A percentile compares a stretch with the other conserved stretches of the same genome.
Conservation (phyloP, 148 eudicot species). For the Amaranthus cruentus region DNA sequence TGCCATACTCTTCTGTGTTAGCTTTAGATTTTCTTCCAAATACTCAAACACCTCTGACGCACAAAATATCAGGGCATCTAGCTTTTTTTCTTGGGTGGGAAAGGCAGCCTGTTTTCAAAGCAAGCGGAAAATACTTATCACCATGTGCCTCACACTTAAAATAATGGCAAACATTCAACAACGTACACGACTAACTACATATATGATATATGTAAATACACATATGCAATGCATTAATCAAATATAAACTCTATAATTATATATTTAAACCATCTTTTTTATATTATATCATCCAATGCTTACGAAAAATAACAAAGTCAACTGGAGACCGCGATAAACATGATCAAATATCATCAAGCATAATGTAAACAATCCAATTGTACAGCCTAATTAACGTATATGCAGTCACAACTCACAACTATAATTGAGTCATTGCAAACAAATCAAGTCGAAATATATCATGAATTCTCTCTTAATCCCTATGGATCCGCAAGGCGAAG, state of each 20-base stretch:
- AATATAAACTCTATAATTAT: background rate
- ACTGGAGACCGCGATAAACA: background rate
- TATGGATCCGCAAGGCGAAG: no score
- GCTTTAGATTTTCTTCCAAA: conserved; percentile 83
- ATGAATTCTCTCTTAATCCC: no score
- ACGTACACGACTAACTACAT: background rate
- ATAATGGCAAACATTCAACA: background rate
- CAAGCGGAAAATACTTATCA: conserved; percentile 7
- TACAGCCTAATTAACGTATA: background rate
- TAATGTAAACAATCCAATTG: background rate
- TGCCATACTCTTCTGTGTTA: conserved; percentile 73
- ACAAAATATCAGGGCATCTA: conserved; percentile 81
- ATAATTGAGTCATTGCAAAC: background rate
- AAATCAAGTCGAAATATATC: background rate
- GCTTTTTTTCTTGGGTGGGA: conserved; percentile 80
- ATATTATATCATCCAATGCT: background rate
- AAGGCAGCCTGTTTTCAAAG: conserved; percentile 64
- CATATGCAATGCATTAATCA: background rate
- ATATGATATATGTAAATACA: background rate
- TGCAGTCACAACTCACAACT: background rate
- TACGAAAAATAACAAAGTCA: background rate
- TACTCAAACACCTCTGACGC: conserved; percentile 61
- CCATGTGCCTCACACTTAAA: background rate
- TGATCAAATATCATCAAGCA: background rate
- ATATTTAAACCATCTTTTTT: background rate